phyloP scores from a whole-genome alignment of 2,329 filamentous ascomycete genomes.

The Fusarium haematococcum region DNA sequence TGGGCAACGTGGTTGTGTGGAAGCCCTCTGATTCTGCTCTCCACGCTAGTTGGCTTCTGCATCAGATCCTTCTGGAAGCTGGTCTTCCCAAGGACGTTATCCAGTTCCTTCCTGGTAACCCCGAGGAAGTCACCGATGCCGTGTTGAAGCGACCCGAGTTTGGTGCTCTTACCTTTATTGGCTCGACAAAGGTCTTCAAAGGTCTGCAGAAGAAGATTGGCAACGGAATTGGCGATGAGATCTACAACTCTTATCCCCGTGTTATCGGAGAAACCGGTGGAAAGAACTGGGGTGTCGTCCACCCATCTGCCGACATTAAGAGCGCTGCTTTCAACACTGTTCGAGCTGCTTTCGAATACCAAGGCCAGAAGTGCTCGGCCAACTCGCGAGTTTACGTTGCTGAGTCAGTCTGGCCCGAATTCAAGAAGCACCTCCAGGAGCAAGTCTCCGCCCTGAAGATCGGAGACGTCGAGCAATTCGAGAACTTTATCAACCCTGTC shows the following conservation, averaged over 20 bases:
- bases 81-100: conserved; percentile 53
- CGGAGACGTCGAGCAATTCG: conserved; percentile 53
- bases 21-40: conserved; percentile 52
- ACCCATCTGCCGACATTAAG: conserved; percentile 41
- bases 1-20: conserved; percentile 58
- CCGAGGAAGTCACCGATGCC: conserved; percentile 49
- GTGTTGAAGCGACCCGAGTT: conserved; percentile 53
- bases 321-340: conserved; percentile 31
- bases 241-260: conserved; percentile 52
- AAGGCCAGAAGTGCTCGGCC: conserved; percentile 35
- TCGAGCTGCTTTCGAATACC: conserved; percentile 31
- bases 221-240: conserved; percentile 46
- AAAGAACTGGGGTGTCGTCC: conserved; percentile 66
- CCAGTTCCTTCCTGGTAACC: conserved; percentile 54
- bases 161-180: conserved; percentile 52
- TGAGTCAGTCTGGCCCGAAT: conserved; percentile 43
- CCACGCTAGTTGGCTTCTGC: conserved; percentile 50
- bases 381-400: conserved; percentile 37
- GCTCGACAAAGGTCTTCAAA: conserved; percentile 53
- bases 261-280: conserved; percentile 64
- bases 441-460: conserved; percentile 52
- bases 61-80: conserved; percentile 55
- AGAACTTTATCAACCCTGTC: conserved; percentile 60
- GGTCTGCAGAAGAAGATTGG: conserved; percentile 49
- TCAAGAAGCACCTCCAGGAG: conserved; percentile 46